phyloP scores from a whole-genome alignment of 441 rosid species.

The Syzygium syzygioides region DNA sequence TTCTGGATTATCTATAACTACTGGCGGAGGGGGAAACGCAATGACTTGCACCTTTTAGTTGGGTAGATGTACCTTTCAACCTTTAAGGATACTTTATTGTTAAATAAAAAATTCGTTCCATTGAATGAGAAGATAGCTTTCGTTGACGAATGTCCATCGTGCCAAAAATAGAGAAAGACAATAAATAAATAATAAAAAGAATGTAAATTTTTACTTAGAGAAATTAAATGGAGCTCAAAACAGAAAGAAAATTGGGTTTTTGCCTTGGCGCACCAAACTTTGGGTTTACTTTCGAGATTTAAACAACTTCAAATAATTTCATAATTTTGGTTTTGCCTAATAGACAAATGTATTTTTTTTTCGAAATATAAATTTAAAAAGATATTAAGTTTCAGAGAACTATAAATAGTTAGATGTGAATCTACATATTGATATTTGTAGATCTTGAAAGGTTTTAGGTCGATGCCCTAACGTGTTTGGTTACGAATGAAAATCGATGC shows the following conservation, averaged over 20 bases:
- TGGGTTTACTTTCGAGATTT: background rate
- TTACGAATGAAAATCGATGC: too few species aligned
- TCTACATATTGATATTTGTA: background rate
- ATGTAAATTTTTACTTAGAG: too few species aligned
- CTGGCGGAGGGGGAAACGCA: background rate
- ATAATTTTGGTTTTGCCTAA: background rate
- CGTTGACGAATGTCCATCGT: background rate
- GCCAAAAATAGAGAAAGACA: background rate
- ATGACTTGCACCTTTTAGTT: background rate
- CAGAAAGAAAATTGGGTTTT: background rate
- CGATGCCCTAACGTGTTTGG: fast-evolving
- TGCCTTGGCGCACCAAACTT: background rate
- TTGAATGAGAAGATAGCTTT: background rate
- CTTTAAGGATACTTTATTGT: background rate
- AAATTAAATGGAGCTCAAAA: background rate
- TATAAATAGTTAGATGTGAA: background rate
- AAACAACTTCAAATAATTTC: background rate
- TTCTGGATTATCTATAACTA: background rate
- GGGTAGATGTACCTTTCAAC: background rate
- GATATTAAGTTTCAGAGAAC: background rate
- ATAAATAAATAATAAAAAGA: background rate
- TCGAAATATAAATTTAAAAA: background rate
- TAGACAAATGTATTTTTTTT: background rate
- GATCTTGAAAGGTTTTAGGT: background rate
- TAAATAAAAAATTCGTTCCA: background rate